A percentile compares a stretch with the other conserved stretches of the same genome.
phyloP scores from a whole-genome alignment of 345 rosid species.

The Melaleuca alternifolia region DNA sequence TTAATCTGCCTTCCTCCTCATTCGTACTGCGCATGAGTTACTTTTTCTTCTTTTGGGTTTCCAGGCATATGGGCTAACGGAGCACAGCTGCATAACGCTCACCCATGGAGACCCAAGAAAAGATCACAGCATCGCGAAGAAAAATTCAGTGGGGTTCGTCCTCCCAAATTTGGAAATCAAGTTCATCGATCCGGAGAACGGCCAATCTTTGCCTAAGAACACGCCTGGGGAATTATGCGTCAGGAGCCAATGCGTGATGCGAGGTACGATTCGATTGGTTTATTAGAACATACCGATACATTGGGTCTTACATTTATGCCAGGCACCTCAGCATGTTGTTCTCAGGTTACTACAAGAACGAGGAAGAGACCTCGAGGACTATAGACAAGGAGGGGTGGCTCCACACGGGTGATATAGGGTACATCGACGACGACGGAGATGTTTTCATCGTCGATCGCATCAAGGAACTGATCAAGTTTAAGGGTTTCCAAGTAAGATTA shows the following conservation, averaged over 20 bases:
- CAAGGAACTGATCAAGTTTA: constrained; percentile 89
- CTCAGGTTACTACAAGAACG: constrained; percentile 55
- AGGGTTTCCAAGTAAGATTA: constrained; percentile 76
- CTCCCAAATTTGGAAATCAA: constrained; percentile 82
- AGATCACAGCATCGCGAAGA: constrained; percentile 52
- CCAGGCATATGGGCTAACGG: constrained; percentile 94
- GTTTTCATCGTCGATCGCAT: constrained; percentile 87
- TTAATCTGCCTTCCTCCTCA: neutral
- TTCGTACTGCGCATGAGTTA: neutral
- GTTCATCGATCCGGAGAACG: constrained; percentile 75
- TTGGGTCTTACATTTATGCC: neutral
- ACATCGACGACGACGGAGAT: constrained; percentile 85
- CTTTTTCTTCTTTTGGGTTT: neutral
- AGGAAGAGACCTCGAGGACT: constrained; percentile 68
- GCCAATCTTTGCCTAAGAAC: constrained; percentile 57
- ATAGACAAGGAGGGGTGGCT: constrained; percentile 83
- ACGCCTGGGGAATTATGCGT: constrained; percentile 83
- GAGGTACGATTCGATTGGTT: constrained; percentile 25
- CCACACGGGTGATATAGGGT: constrained; percentile 87
- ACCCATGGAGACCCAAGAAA: constrained; percentile 55
- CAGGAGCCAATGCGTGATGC: constrained; percentile 85
- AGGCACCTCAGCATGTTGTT: neutral
- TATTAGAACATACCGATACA: neutral
- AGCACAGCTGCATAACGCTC: constrained; percentile 93
- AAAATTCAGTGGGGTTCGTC: constrained; percentile 79